These are phyloP conservation scores for Nicotiana noctiflora DNA, from an alignment of 257 asterid species.

Conservation along the genomic window DNA sequence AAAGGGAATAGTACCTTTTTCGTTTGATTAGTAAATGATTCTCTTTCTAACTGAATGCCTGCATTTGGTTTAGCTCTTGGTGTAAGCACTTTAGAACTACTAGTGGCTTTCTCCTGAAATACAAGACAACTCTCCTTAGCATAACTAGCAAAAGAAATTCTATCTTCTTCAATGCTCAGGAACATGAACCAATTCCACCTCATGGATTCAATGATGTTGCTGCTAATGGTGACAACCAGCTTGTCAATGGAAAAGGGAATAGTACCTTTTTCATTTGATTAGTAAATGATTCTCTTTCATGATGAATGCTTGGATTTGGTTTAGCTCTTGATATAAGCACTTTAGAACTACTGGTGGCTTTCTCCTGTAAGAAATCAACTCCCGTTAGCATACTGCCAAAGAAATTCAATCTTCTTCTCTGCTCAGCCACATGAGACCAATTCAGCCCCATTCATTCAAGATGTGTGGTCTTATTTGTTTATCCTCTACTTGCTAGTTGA, in stretches of 20 bases:
- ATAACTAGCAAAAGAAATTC: neutral
- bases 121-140: neutral
- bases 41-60: conserved; percentile 20
- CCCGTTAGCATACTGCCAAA: neutral
- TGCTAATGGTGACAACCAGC: neutral
- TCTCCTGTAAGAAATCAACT: conserved; percentile 36
- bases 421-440: neutral
- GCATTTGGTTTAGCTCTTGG: conserved; percentile 25
- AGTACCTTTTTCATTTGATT: conserved; percentile 39
- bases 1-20: conserved; percentile 35
- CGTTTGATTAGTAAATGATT: conserved; percentile 22
- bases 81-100: conserved; percentile 19
- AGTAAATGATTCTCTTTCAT: conserved; percentile 20
- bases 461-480: neutral
- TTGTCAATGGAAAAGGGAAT: neutral
- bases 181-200: neutral
- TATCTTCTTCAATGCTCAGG: neutral
- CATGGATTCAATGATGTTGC: neutral
- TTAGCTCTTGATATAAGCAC: conserved; percentile 24
- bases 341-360: conserved; percentile 25
- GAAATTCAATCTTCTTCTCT: neutral
- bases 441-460: neutral
- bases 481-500: neutral
- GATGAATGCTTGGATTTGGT: conserved; percentile 27
- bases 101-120: conserved; percentile 42